Evolutionary conservation across 306 rosid genomes (phyloP).

Genomic region (Arachis hypogaea): DNA sequence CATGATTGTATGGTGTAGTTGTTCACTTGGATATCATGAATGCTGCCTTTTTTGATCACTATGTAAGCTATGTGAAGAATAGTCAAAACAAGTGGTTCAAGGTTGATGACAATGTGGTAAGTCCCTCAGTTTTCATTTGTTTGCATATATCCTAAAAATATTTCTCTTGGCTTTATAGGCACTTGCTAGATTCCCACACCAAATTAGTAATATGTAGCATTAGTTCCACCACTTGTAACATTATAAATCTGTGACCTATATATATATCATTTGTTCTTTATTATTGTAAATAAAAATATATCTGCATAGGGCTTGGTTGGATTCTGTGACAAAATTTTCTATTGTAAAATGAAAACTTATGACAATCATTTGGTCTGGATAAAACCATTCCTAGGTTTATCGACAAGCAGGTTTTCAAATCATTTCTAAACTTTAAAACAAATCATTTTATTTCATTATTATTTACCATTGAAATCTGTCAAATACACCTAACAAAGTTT

Average conservation of each 20-base stretch:
- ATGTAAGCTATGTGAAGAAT: constrained; percentile 90
- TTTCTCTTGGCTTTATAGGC: neutral
- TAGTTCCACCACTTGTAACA: constrained; percentile 13
- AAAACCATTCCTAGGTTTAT: neutral
- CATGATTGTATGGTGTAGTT: constrained; percentile 84
- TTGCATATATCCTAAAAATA: constrained; percentile 18
- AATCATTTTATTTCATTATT: constrained; percentile 14
- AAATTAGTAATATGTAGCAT: neutral
- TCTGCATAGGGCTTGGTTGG: neutral
- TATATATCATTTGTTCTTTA: neutral
- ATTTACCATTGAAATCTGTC: neutral
- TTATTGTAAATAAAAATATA: constrained; percentile 6
- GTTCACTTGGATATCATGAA: constrained; percentile 96
- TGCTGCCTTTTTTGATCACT: constrained; percentile 94
- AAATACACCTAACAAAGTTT: neutral
- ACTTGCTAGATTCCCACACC: neutral
- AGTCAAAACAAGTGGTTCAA: constrained; percentile 94
- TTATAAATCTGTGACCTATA: constrained; percentile 6
- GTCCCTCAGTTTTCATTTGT: constrained; percentile 38
- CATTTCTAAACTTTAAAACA: neutral
- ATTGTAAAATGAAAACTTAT: neutral
- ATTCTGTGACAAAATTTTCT: neutral
- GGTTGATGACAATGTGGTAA: constrained; percentile 89
- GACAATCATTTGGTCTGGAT: constrained; percentile 8
- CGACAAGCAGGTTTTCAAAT: constrained; percentile 17